Evolutionary conservation across 192 early-diverging fungal species (phyloP).

Genomic region (Pilaira anomala): DNA sequence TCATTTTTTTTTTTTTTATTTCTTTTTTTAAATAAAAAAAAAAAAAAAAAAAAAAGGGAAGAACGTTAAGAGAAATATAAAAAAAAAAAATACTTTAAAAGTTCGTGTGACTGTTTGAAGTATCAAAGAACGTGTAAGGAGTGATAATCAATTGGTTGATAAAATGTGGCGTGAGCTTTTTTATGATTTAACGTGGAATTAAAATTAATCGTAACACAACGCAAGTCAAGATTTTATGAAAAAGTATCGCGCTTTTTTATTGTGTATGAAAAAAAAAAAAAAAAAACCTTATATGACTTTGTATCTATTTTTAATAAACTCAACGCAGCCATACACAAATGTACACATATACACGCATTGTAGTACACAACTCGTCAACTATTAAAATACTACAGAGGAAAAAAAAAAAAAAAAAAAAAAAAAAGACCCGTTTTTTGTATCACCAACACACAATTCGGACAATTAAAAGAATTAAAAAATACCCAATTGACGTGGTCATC

Average conservation of each 20-base stretch:
- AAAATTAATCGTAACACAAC: background rate
- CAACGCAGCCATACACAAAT: background rate
- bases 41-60: slow-evolving; percentile 1
- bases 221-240: background rate
- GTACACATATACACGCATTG: no score
- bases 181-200: slow-evolving; percentile 9
- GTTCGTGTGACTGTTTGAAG: no score
- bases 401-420: no score
- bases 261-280: no score
- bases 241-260: background rate
- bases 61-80: background rate
- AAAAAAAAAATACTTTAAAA: background rate
- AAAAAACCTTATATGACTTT: no score
- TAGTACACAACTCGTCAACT: no score
- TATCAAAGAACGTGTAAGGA: no score
- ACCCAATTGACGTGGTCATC: background rate
- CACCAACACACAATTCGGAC: background rate
- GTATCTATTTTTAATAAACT: background rate
- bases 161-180: slow-evolving; percentile 21
- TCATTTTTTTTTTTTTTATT: background rate
- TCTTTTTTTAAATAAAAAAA: no score
- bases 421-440: slow-evolving; percentile 11
- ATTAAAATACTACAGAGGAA: no score
- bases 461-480: background rate
- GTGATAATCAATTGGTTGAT: slow-evolving; percentile 2